Conservation (phyloP, 2,329 filamentous ascomycete species). For the Xylariaceae sp. region DNA sequence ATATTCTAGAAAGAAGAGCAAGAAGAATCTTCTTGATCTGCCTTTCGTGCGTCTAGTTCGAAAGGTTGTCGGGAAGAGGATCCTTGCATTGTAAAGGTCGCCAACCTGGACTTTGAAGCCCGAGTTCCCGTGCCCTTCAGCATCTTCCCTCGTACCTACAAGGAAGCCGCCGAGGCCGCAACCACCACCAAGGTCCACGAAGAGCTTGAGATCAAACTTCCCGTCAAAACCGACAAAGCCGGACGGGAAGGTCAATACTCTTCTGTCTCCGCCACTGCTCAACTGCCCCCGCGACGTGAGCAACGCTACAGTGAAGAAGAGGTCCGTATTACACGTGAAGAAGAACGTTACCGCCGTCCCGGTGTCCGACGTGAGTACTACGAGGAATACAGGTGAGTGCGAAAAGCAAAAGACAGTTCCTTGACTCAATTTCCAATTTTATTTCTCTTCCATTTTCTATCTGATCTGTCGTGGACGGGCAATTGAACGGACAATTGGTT, state of each 20-base stretch:
- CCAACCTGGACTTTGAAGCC: slow-evolving; percentile 99
- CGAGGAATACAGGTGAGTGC: slow-evolving; percentile 47
- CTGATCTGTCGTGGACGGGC: too few relatives aligned
- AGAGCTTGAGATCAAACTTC: slow-evolving; percentile 80
- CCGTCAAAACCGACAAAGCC: slow-evolving; percentile 63
- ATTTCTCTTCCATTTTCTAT: not conserved
- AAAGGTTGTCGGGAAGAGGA: slow-evolving; percentile 42
- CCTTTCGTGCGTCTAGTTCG: slow-evolving; percentile 48
- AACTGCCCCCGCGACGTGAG: slow-evolving; percentile 59
- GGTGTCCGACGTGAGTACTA: slow-evolving; percentile 53
- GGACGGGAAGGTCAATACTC: slow-evolving; percentile 97
- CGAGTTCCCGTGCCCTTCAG: slow-evolving; percentile 98
- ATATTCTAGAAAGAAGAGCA: slow-evolving; percentile 52
- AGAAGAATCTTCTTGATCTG: slow-evolving; percentile 60
- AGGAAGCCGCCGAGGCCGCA: slow-evolving; percentile 50
- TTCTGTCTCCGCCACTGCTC: slow-evolving; percentile 59
- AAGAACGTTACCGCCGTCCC: slow-evolving; percentile 71
- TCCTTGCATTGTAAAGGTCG: slow-evolving; percentile 59
- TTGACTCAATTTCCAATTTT: not conserved
- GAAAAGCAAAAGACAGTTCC: not conserved
- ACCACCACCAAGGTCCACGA: slow-evolving; percentile 66
- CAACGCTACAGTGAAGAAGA: slow-evolving; percentile 73
- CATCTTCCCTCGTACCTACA: slow-evolving; percentile 99
- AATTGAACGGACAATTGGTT: too few relatives aligned
- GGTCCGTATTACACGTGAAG: slow-evolving; percentile 72